phyloP scores from a whole-genome alignment of 805 yeast genomes.

The Wickerhamomyces strasburgensis region DNA sequence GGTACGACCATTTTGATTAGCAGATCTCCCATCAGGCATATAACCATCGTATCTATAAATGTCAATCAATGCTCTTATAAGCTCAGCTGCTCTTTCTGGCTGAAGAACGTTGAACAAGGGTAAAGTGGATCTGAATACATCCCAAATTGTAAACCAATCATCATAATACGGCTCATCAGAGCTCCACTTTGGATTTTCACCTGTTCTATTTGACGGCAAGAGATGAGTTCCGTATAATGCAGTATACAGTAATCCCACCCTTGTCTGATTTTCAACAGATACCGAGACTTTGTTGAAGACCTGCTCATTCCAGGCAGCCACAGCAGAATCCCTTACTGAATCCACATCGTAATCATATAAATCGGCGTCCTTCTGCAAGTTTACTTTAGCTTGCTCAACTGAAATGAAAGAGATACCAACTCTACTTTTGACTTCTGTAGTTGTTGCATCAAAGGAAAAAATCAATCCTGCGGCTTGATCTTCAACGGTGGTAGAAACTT shows the following conservation, averaged over 20 bases:
- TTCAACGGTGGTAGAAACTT: conserved; percentile 2
- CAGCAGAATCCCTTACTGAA: not conserved
- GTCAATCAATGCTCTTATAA: conserved; percentile 27
- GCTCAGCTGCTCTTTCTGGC: conserved; percentile 26
- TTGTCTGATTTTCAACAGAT: conserved; percentile 4
- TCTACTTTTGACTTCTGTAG: conserved; percentile 4
- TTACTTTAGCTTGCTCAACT: conserved; percentile 27
- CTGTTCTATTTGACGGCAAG: conserved; percentile 8
- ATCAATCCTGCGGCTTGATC: conserved; percentile 25
- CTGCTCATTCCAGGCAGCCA: conserved; percentile 3
- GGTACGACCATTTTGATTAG: conserved; percentile 33
- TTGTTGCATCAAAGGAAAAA: conserved; percentile 17
- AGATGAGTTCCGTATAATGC: conserved; percentile 8
- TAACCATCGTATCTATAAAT: conserved; percentile 31
- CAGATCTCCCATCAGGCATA: conserved; percentile 34
- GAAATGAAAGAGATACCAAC: conserved; percentile 31
- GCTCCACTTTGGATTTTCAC: conserved; percentile 29
- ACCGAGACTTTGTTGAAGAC: conserved; percentile 6
- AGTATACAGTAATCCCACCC: conserved; percentile 5
- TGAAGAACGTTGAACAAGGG: conserved; percentile 29
- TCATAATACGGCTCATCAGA: conserved; percentile 28
- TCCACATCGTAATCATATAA: conserved; percentile 7
- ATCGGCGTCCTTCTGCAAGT: conserved; percentile 20
- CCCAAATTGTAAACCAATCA: conserved; percentile 36
- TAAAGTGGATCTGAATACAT: conserved; percentile 32